A percentile compares a stretch with the other conserved stretches of the same genome.
These are phyloP conservation scores for Plasmopara muralis DNA, from an alignment of 352 stramenopile species.

Conservation along the genomic window DNA sequence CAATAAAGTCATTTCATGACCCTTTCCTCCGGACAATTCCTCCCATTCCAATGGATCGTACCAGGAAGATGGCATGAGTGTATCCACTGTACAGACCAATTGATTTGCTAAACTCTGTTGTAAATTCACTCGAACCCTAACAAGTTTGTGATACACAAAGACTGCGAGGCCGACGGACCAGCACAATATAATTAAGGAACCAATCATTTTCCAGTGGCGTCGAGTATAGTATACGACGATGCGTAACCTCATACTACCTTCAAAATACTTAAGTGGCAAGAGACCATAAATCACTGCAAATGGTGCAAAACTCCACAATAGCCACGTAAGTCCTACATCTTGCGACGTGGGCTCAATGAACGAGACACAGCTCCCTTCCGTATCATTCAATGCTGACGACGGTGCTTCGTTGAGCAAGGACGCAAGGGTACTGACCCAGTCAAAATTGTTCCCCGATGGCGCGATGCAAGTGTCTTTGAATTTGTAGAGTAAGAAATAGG, in stretches of 20 bases:
- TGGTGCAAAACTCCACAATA: constrained; percentile 59
- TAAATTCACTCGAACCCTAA: constrained; percentile 34
- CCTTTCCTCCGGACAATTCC: constrained; percentile 1
- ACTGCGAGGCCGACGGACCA: constrained; percentile 62
- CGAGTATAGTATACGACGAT: constrained; percentile 75
- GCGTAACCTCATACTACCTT: constrained; percentile 53
- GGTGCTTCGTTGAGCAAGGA: constrained; percentile 14
- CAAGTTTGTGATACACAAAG: constrained; percentile 53
- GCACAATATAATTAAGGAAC: constrained; percentile 53
- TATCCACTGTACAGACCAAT: constrained; percentile 39
- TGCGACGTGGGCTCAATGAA: constrained; percentile 25
- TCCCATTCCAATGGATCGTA: constrained; percentile 38
- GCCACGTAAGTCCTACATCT: constrained; percentile 25
- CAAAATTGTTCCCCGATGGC: constrained; percentile 23
- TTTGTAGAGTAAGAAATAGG: constrained; percentile 45
- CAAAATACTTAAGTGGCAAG: constrained; percentile 62
- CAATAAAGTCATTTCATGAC: constrained; percentile 36
- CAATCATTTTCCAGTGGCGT: constrained; percentile 65
- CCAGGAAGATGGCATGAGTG: constrained; percentile 35
- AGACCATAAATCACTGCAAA: constrained; percentile 54
- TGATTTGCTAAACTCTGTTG: constrained; percentile 31
- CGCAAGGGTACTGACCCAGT: constrained; percentile 21
- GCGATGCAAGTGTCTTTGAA: constrained; percentile 36
- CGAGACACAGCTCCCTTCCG: constrained; percentile 21
- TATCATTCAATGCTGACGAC: constrained; percentile 5